These are phyloP conservation scores for Diplodia intermedia DNA, from an alignment of 2,329 filamentous ascomycete genomes.

Conservation along the genomic window DNA sequence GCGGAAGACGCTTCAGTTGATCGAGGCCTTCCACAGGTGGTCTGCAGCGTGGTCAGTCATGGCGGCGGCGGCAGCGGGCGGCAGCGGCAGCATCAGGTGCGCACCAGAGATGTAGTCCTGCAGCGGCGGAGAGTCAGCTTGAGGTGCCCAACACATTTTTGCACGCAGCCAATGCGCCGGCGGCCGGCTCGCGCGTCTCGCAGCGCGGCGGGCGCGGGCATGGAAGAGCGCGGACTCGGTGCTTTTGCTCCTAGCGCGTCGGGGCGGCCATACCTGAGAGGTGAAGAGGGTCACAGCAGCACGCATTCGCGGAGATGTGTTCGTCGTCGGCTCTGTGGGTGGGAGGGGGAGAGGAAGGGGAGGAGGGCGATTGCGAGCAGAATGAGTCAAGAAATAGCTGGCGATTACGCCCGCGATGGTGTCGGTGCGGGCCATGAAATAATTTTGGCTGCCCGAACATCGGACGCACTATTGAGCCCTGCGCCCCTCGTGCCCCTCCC, in stretches of 20 bases:
- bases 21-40: slow-evolving; percentile 72
- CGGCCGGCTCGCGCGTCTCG: background rate
- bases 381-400: slow-evolving; percentile 29
- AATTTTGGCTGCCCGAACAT: slow-evolving; percentile 30
- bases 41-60: slow-evolving; percentile 51
- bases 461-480: slow-evolving; percentile 23
- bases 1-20: slow-evolving; percentile 58
- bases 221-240: slow-evolving; percentile 22
- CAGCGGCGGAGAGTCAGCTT: slow-evolving; percentile 45
- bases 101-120: slow-evolving; percentile 71
- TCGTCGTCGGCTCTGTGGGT: slow-evolving; percentile 23
- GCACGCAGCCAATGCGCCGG: background rate
- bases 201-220: slow-evolving; percentile 2
- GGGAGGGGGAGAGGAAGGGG: slow-evolving; percentile 6
- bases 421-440: slow-evolving; percentile 24
- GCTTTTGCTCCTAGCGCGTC: slow-evolving; percentile 14
- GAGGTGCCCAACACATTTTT: slow-evolving; percentile 29
- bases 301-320: slow-evolving; percentile 49
- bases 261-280: slow-evolving; percentile 57
- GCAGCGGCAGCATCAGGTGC: slow-evolving; percentile 35
- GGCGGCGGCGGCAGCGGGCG: no score
- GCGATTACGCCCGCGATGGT: slow-evolving; percentile 25
- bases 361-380: background rate
- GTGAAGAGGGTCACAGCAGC: slow-evolving; percentile 60
- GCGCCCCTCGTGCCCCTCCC: slow-evolving; percentile 17